Base-by-base conservation (phyloP, 441 rosid species). In the Jatropha multifida region DNA sequence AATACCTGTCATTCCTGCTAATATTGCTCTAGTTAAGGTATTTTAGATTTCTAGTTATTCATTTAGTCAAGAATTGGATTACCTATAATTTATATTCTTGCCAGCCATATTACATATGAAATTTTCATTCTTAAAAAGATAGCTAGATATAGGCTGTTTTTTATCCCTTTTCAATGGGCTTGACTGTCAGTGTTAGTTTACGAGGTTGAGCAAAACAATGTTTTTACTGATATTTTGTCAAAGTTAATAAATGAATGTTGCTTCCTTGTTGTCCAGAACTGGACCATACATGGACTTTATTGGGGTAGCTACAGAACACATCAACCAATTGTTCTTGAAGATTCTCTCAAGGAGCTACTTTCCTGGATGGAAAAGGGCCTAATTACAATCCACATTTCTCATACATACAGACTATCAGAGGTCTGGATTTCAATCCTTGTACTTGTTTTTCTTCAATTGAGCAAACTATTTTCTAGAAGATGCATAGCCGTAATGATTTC, bases 231-330 rank as follows among this genome's bases (percentile, higher is more conserved):
- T 75, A 69, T 54, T n/a, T 66, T 72, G 4, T 48, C 44, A 41
- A 12, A 26, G 17, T 23, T 71, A 23, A 15, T 56, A 65, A 68
- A 48, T 55, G 49, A 44, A 23, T 67, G 40, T 20, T 60, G 42
- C 18, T 37, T 63, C 11, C 61, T 12, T 41, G 26, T 76, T 72
- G 8, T 80, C 42, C 85, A 93, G 99, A 95, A 95, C 85, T 95
- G 99, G 97, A 90, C 99, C 0, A 86, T 95, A 66, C 99, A 95
- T 74, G 99, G 99, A 79, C 95, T 95, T 74, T 93, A 92, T 82
- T 92, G 98, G 98, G 98, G 97, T 26, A 92, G 98, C 90, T 85
- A 93, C 82, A 81, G 55, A 42, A 79, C 85, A 74, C 93, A 93
- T 78, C 86, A 62, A 54, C 95, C 97, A 0, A 73, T 2, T 69